These are phyloP conservation scores for Cardiospermum halicacabum DNA, from an alignment of 345 rosid genomes.

Conservation along the genomic window DNA sequence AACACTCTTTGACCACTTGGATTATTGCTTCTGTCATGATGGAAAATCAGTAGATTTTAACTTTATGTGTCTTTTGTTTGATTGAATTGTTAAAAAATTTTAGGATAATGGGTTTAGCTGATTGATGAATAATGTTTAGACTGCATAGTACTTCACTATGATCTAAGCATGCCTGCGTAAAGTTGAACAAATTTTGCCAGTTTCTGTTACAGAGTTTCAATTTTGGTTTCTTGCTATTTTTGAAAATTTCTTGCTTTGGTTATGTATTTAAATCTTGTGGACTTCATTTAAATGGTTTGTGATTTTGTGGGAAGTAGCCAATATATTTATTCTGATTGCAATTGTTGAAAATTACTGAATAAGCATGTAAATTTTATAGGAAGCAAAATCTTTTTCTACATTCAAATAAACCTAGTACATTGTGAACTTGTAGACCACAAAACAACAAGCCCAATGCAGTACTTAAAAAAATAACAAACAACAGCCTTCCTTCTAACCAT, in stretches of 20 bases:
- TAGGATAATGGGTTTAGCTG: neutral
- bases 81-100: neutral
- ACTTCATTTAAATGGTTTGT: neutral
- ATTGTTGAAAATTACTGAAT: neutral
- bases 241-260: neutral
- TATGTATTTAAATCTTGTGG: neutral
- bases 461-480: too few relatives aligned
- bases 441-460: too few relatives aligned
- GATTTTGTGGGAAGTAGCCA: neutral
- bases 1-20: neutral
- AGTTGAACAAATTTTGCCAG: neutral
- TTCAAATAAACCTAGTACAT: too few relatives aligned
- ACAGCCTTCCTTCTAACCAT: too few relatives aligned
- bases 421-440: too few relatives aligned
- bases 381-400: too few relatives aligned
- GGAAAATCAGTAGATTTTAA: neutral
- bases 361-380: too few relatives aligned
- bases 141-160: neutral
- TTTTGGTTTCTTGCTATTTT: neutral
- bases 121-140: neutral
- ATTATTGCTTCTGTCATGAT: neutral
- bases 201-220: neutral
- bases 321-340: neutral
- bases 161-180: neutral
- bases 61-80: neutral